Percentiles rank a stretch among this genome's conserved stretches.
These are phyloP conservation scores for Hymenoscyphus occultus DNA, from an alignment of 2,329 filamentous ascomycete genomes.

Conservation along the genomic window DNA sequence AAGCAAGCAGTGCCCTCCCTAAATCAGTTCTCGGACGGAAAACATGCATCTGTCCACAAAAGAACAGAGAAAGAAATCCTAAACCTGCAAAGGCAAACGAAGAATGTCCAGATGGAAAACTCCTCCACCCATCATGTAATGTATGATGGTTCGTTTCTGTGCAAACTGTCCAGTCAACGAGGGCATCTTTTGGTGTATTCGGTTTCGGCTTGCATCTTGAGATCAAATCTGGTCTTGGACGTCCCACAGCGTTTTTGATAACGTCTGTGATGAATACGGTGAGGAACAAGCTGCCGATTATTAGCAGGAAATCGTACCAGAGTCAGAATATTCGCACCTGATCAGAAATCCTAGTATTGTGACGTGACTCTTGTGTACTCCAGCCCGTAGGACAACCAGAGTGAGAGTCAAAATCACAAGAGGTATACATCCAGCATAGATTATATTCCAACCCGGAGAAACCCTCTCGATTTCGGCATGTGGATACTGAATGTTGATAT, in stretches of 20 bases:
- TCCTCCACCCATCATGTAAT: constrained; percentile 80
- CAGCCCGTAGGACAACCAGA: constrained; percentile 60
- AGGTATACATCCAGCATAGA: constrained; percentile 75
- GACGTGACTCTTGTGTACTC: constrained; percentile 78
- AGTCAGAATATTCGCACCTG: constrained; percentile 38
- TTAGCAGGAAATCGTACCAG: background rate
- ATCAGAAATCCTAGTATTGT: constrained; percentile 79
- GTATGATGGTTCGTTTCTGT: constrained; percentile 66
- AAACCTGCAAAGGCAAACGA: constrained; percentile 77
- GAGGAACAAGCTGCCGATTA: constrained; percentile 54
- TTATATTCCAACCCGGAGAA: constrained; percentile 57
- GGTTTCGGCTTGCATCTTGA: constrained; percentile 74
- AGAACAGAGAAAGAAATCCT: constrained; percentile 68
- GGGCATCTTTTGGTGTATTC: constrained; percentile 46
- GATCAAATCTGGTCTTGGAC: constrained; percentile 78
- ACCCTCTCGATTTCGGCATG: constrained; percentile 84
- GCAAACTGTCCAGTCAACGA: constrained; percentile 68
- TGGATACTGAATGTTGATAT: constrained; percentile 80
- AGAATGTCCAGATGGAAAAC: constrained; percentile 77
- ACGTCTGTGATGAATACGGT: constrained; percentile 83
- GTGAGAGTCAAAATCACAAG: constrained; percentile 63
- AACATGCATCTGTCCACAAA: constrained; percentile 64
- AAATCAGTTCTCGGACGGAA: constrained; percentile 49
- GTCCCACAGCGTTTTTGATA: constrained; percentile 74
- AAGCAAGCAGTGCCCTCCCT: constrained; percentile 53